A percentile compares a stretch with the other conserved stretches of the same genome.
These are phyloP conservation scores for Suillus subaureus DNA, from an alignment of 768 basidiomycete species.

Conservation along the genomic window DNA sequence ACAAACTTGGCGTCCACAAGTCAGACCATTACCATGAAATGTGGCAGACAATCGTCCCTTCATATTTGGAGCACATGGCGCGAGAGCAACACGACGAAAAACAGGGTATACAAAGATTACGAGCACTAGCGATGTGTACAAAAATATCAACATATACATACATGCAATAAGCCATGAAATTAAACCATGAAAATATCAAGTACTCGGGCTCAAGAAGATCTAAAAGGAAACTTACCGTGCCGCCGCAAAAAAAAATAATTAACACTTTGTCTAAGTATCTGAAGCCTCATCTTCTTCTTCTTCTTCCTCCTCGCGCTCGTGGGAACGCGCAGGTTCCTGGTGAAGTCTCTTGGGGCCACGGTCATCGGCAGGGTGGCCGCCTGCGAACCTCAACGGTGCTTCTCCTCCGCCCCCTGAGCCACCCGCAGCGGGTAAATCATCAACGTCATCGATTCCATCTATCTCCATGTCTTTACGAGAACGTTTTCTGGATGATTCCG, in stretches of 20 bases:
- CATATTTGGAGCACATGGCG: not conserved
- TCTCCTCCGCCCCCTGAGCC: conserved; percentile 32
- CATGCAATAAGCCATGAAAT: conserved; percentile 16
- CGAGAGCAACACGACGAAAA: not conserved
- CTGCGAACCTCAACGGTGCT: conserved; percentile 35
- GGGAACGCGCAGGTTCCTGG: conserved; percentile 40
- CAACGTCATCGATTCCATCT: conserved; percentile 55
- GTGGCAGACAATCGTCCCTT: not conserved
- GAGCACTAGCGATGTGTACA: conserved; percentile 15
- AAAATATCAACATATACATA: conserved; percentile 20
- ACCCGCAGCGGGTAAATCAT: conserved; percentile 28
- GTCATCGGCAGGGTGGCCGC: conserved; percentile 46
- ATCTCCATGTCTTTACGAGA: conserved; percentile 66
- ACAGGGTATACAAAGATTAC: not conserved
- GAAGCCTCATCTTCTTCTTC: conserved; percentile 35
- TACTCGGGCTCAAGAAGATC: conserved; percentile 37
- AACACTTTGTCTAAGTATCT: conserved; percentile 29
- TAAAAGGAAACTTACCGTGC: conserved; percentile 27
- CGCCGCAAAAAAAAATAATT: conserved; percentile 1
- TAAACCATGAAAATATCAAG: conserved; percentile 13
- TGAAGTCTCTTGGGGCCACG: conserved; percentile 64
- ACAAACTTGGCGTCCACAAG: not conserved
- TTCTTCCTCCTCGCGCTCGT: conserved; percentile 32
- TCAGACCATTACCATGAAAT: not conserved
- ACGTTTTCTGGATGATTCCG: conserved; percentile 56